phyloP scores from a whole-genome alignment of 352 stramenopile genomes.

The Ophiocytium majus region DNA sequence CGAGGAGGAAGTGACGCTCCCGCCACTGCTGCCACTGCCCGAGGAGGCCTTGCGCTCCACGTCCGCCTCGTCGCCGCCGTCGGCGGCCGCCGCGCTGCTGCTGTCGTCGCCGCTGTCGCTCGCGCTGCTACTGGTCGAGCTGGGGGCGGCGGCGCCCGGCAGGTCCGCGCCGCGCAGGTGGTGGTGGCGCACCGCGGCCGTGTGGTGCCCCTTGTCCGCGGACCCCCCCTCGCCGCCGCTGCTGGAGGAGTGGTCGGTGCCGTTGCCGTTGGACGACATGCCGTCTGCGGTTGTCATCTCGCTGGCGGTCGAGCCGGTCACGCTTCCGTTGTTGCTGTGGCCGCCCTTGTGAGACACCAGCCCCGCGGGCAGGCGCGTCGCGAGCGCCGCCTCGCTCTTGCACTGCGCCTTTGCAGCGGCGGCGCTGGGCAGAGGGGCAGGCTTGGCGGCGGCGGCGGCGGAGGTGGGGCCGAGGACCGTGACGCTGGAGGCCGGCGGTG shows the following conservation, averaged over 20 bases:
- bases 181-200: not conserved
- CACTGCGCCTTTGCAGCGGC: not conserved
- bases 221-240: not conserved
- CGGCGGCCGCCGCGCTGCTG: not conserved
- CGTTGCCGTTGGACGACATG: not conserved
- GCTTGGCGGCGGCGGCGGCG: no score
- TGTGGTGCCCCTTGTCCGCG: not conserved
- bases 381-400: not conserved
- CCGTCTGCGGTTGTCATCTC: not conserved
- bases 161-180: not conserved
- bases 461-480: not conserved
- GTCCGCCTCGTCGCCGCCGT: not conserved
- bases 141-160: no score
- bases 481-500: not conserved
- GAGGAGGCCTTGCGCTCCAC: not conserved
- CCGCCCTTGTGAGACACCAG: conserved; percentile 10
- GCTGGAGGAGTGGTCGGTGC: not conserved
- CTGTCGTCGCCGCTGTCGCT: conserved; percentile 12
- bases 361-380: not conserved
- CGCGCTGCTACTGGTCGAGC: not conserved
- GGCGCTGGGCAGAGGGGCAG: not conserved
- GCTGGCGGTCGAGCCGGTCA: not conserved
- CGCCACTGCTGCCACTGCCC: not conserved
- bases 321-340: not conserved
- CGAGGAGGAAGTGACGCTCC: no score